Evolutionary conservation across 2,329 filamentous ascomycete genomes (phyloP).

Genomic region (Scytalidium lignicola): DNA sequence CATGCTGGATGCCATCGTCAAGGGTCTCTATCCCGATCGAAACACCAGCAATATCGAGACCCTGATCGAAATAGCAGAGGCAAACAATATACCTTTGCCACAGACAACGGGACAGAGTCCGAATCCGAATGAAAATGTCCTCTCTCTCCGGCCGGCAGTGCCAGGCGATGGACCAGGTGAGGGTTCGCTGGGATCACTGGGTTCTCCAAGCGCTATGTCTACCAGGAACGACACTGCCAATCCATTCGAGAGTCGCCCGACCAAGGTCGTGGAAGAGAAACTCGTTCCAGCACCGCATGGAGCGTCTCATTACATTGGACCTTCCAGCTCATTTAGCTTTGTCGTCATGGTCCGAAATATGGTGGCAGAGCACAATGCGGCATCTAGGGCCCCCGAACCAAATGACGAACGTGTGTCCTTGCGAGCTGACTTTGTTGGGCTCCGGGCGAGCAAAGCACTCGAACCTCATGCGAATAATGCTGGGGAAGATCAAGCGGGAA

Average conservation of each 20-base stretch:
- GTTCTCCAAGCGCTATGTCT: not conserved
- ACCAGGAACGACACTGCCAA: not conserved
- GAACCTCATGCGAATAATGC: slow-evolving; percentile 24
- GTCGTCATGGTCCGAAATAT: slow-evolving; percentile 23
- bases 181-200: not conserved
- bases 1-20: slow-evolving; percentile 36
- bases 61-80: slow-evolving; percentile 33
- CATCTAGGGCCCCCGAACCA: slow-evolving; percentile 14
- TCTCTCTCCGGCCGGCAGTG: slow-evolving; percentile 16
- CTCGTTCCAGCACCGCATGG: slow-evolving; percentile 22
- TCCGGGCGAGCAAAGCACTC: slow-evolving; percentile 24
- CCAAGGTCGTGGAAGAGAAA: slow-evolving; percentile 19
- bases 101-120: slow-evolving; percentile 20
- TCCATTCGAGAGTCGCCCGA: not conserved
- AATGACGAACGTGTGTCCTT: slow-evolving; percentile 21
- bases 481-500: slow-evolving; percentile 12
- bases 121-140: slow-evolving; percentile 18
- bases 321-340: slow-evolving; percentile 26
- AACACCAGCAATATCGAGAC: slow-evolving; percentile 33
- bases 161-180: not conserved
- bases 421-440: slow-evolving; percentile 21
- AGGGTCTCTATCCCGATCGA: slow-evolving; percentile 34
- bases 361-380: slow-evolving; percentile 24
- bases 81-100: slow-evolving; percentile 33
- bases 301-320: slow-evolving; percentile 26